A percentile compares a stretch with the other conserved stretches of the same genome.
Evolutionary conservation across 1,284 basidiomycete species (phyloP).

Genomic region (Ustilago loliicola): DNA sequence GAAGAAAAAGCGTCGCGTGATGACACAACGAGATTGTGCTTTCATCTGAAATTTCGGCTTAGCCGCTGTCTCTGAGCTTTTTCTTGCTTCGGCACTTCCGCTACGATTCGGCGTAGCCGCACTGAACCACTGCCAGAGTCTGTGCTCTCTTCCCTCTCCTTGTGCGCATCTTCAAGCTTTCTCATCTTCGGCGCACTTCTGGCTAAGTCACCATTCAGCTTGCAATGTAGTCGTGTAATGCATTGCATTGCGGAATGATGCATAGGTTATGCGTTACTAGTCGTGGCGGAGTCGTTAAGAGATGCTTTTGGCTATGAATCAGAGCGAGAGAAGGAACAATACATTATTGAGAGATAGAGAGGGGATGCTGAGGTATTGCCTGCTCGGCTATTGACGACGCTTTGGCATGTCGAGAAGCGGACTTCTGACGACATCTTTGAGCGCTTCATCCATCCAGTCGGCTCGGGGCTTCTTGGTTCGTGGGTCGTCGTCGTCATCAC

Average conservation of each 20-base stretch:
- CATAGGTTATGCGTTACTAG: neutral
- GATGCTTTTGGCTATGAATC: neutral
- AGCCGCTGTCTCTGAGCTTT: neutral
- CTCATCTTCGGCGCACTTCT: neutral
- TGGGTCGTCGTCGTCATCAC: slow-evolving; percentile 1
- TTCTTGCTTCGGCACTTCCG: neutral
- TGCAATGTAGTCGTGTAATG: neutral
- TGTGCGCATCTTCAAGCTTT: neutral
- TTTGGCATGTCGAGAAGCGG: slow-evolving; percentile 15
- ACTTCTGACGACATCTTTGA: slow-evolving; percentile 17
- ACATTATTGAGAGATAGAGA: neutral
- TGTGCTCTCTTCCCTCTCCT: neutral
- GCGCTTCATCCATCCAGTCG: slow-evolving; percentile 25
- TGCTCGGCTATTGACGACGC: neutral
- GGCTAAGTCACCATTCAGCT: neutral
- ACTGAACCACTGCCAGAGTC: neutral
- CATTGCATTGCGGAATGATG: neutral
- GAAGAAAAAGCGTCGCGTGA: slow-evolving; percentile 39
- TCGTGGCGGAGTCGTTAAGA: neutral
- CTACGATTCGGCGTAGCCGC: neutral
- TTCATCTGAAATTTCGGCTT: neutral
- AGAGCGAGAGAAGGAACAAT: neutral
- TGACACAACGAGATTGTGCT: slow-evolving; percentile 28
- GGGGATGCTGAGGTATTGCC: neutral
- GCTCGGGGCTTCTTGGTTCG: neutral